phyloP scores from a whole-genome alignment of 2,329 filamentous ascomycete genomes.

The Ascochyta viciae-villosae region DNA sequence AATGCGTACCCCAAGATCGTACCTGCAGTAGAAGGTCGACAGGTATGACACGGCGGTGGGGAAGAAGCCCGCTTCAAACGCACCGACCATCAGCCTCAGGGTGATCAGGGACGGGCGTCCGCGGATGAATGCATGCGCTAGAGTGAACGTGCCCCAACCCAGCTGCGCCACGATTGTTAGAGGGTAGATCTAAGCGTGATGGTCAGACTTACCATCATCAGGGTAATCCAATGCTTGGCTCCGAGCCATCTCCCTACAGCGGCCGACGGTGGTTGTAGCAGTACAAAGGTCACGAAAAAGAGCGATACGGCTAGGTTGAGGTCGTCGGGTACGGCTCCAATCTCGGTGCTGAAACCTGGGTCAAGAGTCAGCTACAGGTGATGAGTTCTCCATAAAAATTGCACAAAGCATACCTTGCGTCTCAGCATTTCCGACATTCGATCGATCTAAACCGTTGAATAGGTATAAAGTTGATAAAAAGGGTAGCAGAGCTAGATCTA shows the following conservation, averaged over 20 bases:
- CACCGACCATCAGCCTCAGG: conserved; percentile 45
- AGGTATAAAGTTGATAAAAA: conserved; percentile 31
- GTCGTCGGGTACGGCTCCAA: conserved; percentile 28
- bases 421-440: conserved; percentile 37
- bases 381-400: not conserved
- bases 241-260: conserved; percentile 31
- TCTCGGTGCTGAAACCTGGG: conserved; percentile 31
- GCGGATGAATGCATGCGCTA: conserved; percentile 33
- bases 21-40: conserved; percentile 57
- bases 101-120: conserved; percentile 27
- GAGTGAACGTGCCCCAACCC: conserved; percentile 34
- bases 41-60: conserved; percentile 62
- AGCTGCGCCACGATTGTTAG: conserved; percentile 19
- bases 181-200: not conserved
- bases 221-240: conserved; percentile 26
- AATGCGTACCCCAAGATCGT: conserved; percentile 53
- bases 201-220: conserved; percentile 25
- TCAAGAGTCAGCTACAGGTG: not conserved
- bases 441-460: conserved; percentile 34
- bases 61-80: conserved; percentile 63
- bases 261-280: conserved; percentile 31
- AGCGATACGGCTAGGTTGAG: conserved; percentile 36
- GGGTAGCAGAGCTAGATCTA: conserved; percentile 31
- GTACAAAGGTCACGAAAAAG: conserved; percentile 35
- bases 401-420: conserved; percentile 26